phyloP scores from a whole-genome alignment of 1,139 yeast genomes.

The Chernovozyma aurita region DNA sequence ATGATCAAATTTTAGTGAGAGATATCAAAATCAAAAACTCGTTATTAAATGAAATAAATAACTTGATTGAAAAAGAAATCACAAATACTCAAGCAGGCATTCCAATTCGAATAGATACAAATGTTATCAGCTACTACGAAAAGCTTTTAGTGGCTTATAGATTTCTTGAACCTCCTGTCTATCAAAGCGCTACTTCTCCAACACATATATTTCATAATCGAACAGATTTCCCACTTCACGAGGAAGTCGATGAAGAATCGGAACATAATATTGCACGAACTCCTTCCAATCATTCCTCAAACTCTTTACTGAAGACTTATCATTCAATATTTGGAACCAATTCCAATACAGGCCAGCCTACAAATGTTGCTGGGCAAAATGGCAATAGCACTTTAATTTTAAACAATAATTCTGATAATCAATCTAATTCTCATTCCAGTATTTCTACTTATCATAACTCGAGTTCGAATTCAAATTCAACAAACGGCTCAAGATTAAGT shows the following conservation, averaged over 20 bases:
- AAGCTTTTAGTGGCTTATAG: conserved; percentile 35
- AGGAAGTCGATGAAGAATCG: conserved; percentile 24
- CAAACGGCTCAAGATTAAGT: neutral
- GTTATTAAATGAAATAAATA: conserved; percentile 32
- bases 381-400: too few species aligned
- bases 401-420: neutral
- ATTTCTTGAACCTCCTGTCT: conserved; percentile 25
- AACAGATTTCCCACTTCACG: conserved; percentile 16
- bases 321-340: conserved; percentile 12
- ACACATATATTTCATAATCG: conserved; percentile 2
- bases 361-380: too few species aligned
- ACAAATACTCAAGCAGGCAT: conserved; percentile 5
- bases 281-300: conserved; percentile 18
- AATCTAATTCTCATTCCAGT: neutral
- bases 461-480: neutral
- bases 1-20: conserved; percentile 27
- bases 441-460: neutral
- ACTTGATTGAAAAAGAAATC: conserved; percentile 27
- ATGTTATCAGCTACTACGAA: conserved; percentile 30
- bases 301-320: conserved; percentile 15
- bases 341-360: neutral
- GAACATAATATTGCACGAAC: conserved; percentile 16
- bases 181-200: neutral
- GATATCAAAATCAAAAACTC: conserved; percentile 32
- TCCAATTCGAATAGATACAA: conserved; percentile 21